Base-by-base conservation (phyloP, 441 rosid genomes). In the Euphorbia schlechtendalii region DNA sequence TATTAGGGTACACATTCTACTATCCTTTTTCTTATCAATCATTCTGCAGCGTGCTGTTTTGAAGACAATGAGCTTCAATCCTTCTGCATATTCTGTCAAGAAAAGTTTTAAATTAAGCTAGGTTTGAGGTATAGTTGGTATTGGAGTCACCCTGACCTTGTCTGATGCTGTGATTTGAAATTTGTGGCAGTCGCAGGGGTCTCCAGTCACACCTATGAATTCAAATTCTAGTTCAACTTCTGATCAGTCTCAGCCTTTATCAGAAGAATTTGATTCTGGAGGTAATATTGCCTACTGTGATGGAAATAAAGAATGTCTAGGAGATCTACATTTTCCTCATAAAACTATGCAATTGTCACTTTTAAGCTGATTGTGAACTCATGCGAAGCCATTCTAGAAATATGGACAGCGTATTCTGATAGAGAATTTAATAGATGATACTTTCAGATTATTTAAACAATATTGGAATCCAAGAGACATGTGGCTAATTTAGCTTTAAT, bases 181-280 rank as follows among this genome's bases (percentile, higher is more conserved):
- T 75, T 73, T 20, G 64, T 75, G 34, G 56, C 82, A 80, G 82
- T 69, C 78, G 70, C 98, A 84, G 72, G 83, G 78, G 76, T 83
- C 93, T 74, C 96, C 97, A 51, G 81, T 77, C 76, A 89, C 98
- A 57, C 88, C 98, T 73, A 74, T 80, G 70, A 84, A 88, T 77
- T 94, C 99, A 63, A 79, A 83, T 81, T 89, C 96, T 66, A 81
- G 97, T 82, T 84, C 96, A 46, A 65, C 76, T 70, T 76, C 95
- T 57, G 98, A 95, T 38, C 92, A 78, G 61, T 49, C 88, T 63
- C 73, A 71, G 79, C 63, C 55, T 76, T 48, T 75, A 52, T 68
- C 84, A 40, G 95, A 89, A 73, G 99, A 91, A 71, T 81, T 77
- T 64, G 89, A 86, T 83, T 89, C 97, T 76, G 93, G 86, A 69